These are phyloP conservation scores for Cynanchum wilfordii DNA, from an alignment of 257 asterid genomes.

Conservation along the genomic window DNA sequence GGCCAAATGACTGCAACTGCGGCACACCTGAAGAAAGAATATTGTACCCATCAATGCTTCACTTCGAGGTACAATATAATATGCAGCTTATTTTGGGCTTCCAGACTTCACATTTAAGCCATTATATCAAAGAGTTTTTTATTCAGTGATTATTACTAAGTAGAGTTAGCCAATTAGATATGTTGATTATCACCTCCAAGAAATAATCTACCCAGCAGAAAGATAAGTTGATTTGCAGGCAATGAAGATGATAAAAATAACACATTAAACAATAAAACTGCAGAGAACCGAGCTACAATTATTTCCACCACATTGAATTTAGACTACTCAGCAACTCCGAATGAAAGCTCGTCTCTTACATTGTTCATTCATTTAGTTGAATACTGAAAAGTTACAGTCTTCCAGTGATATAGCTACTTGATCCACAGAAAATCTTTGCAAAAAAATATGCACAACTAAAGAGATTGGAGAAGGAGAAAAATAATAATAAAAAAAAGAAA, in stretches of 20 bases:
- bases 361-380: not conserved
- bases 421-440: too few relatives aligned
- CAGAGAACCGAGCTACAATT: not conserved
- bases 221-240: not conserved
- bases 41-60: slow-evolving; percentile 17
- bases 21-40: slow-evolving; percentile 48
- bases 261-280: not conserved
- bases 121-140: not conserved
- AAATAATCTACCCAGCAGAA: not conserved
- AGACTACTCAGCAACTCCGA: not conserved
- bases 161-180: not conserved
- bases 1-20: slow-evolving; percentile 59
- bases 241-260: not conserved
- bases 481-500: too few relatives aligned
- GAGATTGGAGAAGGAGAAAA: too few relatives aligned
- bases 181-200: not conserved
- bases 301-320: not conserved
- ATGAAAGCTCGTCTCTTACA: not conserved
- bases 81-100: slow-evolving; percentile 2
- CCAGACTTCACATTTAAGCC: not conserved
- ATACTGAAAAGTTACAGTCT: not conserved
- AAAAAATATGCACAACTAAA: not conserved
- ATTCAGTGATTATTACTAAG: not conserved
- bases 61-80: slow-evolving; percentile 4
- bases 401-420: not conserved